Percentiles rank a stretch among this genome's conserved stretches.
phyloP scores from a whole-genome alignment of 140 eudicot species.

The Cichorium intybus region DNA sequence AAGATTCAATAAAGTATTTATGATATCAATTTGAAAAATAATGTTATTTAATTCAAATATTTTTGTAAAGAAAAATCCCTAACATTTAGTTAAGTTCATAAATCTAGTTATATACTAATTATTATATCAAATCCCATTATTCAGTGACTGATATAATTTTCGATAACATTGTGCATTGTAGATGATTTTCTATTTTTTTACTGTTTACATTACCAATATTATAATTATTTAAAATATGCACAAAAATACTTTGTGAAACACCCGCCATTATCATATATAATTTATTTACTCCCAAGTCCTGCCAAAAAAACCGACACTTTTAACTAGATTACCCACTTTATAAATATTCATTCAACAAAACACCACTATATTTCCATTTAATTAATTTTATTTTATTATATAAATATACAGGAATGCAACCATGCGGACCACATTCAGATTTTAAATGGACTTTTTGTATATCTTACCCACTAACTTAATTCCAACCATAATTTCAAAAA shows the following conservation, averaged over 20 bases:
- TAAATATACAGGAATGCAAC: constrained; percentile 5
- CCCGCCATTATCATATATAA: background rate
- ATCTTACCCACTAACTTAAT: constrained; percentile 1
- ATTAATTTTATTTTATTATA: background rate
- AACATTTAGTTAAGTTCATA: too few species aligned
- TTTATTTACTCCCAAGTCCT: constrained; percentile 2
- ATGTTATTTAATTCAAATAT: too few species aligned
- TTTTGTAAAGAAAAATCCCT: too few species aligned
- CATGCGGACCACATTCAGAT: constrained; percentile 29
- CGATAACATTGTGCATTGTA: too few species aligned
- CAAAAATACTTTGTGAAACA: background rate
- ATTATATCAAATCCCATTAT: too few species aligned
- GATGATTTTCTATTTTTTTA: too few species aligned
- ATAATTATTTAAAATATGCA: background rate
- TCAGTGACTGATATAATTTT: too few species aligned
- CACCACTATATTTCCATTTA: constrained; percentile 20
- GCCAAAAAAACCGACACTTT: constrained; percentile 10
- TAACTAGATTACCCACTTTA: background rate
- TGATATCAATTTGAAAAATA: too few species aligned
- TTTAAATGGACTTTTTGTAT: constrained; percentile 2
- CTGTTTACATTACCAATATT: background rate
- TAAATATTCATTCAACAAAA: constrained; percentile 17
- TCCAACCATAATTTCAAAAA: background rate
- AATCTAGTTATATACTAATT: too few species aligned
- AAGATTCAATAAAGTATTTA: too few species aligned